Evolutionary conservation across 805 yeast species (phyloP).

Genomic region (Candida piceae): DNA sequence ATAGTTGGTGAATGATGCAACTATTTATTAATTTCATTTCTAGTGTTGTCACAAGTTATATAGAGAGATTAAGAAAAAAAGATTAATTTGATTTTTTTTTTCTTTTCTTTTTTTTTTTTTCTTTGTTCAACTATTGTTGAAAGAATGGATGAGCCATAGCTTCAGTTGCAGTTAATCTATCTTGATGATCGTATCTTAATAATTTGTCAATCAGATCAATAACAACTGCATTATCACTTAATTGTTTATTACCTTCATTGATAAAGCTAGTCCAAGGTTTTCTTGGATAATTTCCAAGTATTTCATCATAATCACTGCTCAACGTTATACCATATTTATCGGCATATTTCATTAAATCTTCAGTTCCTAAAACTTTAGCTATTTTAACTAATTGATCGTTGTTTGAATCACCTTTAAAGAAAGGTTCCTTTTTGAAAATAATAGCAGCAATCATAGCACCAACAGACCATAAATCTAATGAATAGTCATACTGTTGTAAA

Average conservation of each 20-base stretch:
- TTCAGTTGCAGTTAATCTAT: conserved; percentile 81
- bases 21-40: no score
- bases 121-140: conserved; percentile 6
- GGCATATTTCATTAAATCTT: conserved; percentile 61
- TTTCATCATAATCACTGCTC: conserved; percentile 73
- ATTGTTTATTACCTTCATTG: conserved; percentile 46
- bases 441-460: conserved; percentile 92
- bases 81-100: no score
- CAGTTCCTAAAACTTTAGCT: conserved; percentile 82
- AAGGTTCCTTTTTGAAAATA: conserved; percentile 84
- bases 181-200: conserved; percentile 80
- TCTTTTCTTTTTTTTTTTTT: neutral
- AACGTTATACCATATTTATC: conserved; percentile 64
- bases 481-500: conserved; percentile 78
- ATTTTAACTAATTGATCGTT: conserved; percentile 90
- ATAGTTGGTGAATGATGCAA: no score
- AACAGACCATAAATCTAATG: conserved; percentile 84
- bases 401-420: conserved; percentile 87
- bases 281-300: conserved; percentile 58
- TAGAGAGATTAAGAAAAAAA: no score
- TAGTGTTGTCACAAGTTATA: no score
- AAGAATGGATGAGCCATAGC: conserved; percentile 65
- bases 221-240: conserved; percentile 48
- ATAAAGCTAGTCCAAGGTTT: conserved; percentile 64
- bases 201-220: conserved; percentile 70